phyloP scores from a whole-genome alignment of 805 yeast species.

The Kazachstania viticola region DNA sequence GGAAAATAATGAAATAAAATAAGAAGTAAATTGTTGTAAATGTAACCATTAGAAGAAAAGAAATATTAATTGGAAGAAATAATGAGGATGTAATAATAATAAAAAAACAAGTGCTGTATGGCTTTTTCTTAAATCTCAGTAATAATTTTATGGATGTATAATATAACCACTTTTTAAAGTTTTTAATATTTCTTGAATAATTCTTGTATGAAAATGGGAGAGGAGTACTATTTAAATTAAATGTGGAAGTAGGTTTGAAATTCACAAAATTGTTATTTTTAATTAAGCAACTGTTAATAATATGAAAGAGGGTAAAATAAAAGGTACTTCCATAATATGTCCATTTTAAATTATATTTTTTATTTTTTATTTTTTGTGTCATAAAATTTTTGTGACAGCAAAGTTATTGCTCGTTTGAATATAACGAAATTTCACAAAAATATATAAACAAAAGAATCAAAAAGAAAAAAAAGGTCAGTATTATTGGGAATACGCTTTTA shows the following conservation, averaged over 20 bases:
- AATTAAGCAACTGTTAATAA: background rate
- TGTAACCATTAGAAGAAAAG: conserved; percentile 12
- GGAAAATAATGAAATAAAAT: conserved; percentile 15
- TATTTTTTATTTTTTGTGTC: no score
- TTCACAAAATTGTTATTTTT: background rate
- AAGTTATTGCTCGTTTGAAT: no score
- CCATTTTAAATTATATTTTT: no score
- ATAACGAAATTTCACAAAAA: no score
- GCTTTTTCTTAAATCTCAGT: conserved; percentile 8
- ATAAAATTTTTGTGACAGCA: no score
- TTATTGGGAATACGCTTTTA: no score
- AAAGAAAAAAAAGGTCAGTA: no score
- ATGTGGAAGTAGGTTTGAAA: no score
- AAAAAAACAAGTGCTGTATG: conserved; percentile 13
- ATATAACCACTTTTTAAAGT: conserved; percentile 1
- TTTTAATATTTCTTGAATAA: no score
- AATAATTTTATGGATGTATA: background rate
- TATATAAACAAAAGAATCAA: no score
- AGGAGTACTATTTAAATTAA: no score
- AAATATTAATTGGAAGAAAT: conserved; percentile 5
- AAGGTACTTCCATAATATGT: background rate
- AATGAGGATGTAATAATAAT: conserved; percentile 2
- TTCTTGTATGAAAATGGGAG: no score
- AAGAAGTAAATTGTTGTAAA: conserved; percentile 14
- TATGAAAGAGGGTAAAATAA: background rate